These are phyloP conservation scores for Diaporthe sp. DNA, from an alignment of 2,329 filamentous ascomycete species.

Conservation along the genomic window DNA sequence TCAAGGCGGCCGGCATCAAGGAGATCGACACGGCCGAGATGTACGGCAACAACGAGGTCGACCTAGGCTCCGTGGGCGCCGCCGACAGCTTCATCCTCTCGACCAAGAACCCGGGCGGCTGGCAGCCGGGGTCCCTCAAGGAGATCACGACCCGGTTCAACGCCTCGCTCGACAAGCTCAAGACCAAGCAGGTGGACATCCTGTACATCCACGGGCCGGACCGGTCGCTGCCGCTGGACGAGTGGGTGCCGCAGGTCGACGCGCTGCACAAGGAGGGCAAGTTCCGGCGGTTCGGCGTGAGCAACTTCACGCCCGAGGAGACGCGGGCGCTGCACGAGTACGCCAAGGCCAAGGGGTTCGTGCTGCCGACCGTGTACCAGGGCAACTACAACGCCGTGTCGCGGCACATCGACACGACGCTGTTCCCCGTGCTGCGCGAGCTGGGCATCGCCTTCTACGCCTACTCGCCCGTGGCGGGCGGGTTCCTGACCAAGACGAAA, in stretches of 20 bases:
- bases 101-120: slow-evolving; percentile 40
- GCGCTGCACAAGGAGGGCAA: slow-evolving; percentile 77
- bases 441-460: slow-evolving; percentile 57
- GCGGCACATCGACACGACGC: slow-evolving; percentile 53
- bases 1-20: slow-evolving; percentile 32
- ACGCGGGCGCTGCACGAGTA: slow-evolving; percentile 78
- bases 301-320: slow-evolving; percentile 80
- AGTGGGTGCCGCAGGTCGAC: slow-evolving; percentile 64
- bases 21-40: slow-evolving; percentile 41
- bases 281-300: slow-evolving; percentile 76
- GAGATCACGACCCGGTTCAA: slow-evolving; percentile 12
- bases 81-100: slow-evolving; percentile 35
- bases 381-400: slow-evolving; percentile 57
- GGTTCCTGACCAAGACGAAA: slow-evolving; percentile 66
- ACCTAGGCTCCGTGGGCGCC: slow-evolving; percentile 31
- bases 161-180: slow-evolving; percentile 37
- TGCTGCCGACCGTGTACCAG: slow-evolving; percentile 61
- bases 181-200: slow-evolving; percentile 46
- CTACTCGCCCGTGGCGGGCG: slow-evolving; percentile 68
- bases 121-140: slow-evolving; percentile 18
- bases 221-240: slow-evolving; percentile 57
- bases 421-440: slow-evolving; percentile 60
- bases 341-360: slow-evolving; percentile 53
- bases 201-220: slow-evolving; percentile 33
- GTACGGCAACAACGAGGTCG: slow-evolving; percentile 39